A percentile compares a stretch with the other conserved stretches of the same genome.
Conservation (phyloP, 345 rosid species). For the Arabis alpina region DNA sequence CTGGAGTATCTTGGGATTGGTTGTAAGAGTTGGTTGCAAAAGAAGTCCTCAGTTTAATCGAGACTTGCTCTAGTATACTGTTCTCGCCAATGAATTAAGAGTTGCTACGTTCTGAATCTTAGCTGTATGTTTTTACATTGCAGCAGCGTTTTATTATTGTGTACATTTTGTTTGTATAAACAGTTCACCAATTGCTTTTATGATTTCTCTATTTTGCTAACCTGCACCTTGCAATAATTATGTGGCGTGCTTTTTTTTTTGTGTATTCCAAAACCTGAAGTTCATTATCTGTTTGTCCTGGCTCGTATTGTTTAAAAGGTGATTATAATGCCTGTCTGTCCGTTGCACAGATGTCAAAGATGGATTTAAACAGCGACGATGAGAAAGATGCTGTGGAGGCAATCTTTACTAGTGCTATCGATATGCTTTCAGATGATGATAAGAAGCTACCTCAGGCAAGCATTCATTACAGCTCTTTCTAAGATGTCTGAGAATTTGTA, state of each 20-base stretch:
- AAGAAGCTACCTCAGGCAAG: slow-evolving; percentile 99
- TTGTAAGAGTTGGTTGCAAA: not conserved
- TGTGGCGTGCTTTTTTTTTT: slow-evolving; percentile 2
- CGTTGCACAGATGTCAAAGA: slow-evolving; percentile 76
- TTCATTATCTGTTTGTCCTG: slow-evolving; percentile 4
- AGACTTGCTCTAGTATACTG: not conserved
- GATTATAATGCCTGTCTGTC: slow-evolving; percentile 9
- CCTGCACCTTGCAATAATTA: slow-evolving; percentile 10
- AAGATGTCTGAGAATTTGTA: slow-evolving; percentile 7
- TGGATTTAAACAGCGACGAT: slow-evolving; percentile 90
- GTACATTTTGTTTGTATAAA: not conserved
- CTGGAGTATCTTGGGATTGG: too few species aligned
- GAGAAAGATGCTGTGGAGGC: slow-evolving; percentile 86
- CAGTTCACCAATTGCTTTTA: not conserved
- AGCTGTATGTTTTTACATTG: not conserved
- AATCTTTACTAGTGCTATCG: slow-evolving; percentile 96
- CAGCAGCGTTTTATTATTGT: not conserved
- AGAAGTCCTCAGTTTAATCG: not conserved
- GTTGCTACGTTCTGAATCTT: slow-evolving; percentile 15
- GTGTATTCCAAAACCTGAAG: not conserved
- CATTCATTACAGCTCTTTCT: slow-evolving; percentile 36
- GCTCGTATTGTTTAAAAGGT: not conserved
- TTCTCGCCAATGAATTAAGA: not conserved
- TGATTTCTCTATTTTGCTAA: slow-evolving; percentile 3
- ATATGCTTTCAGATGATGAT: slow-evolving; percentile 97